Evolutionary conservation across 345 rosid species (phyloP).

Genomic region (Raphanus sativus): DNA sequence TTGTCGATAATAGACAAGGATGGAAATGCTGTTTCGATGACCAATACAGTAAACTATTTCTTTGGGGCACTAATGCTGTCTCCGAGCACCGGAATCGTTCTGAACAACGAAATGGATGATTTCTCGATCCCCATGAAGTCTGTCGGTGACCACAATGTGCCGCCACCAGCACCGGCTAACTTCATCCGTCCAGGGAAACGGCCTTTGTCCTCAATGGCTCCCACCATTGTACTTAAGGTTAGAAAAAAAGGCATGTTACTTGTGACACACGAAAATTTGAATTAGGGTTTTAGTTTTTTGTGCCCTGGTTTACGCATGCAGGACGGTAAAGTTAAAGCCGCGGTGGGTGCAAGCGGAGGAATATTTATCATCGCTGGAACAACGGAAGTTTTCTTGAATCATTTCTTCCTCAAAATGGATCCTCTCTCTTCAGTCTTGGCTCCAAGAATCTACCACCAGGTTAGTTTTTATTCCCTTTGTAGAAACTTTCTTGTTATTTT

Average conservation of each 20-base stretch:
- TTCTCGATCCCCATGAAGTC: constrained; percentile 48
- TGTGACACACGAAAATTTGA: background rate
- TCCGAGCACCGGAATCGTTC: constrained; percentile 55
- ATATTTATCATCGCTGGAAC: constrained; percentile 54
- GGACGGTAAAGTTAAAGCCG: constrained; percentile 55
- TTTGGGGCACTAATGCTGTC: constrained; percentile 59
- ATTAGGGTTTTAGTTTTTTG: background rate
- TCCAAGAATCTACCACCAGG: constrained; percentile 70
- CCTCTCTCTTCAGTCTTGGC: constrained; percentile 58
- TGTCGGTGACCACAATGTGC: background rate
- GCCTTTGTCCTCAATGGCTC: constrained; percentile 68
- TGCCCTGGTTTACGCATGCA: background rate
- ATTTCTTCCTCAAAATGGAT: constrained; percentile 56
- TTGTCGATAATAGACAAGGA: constrained; percentile 54
- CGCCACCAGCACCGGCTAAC: constrained; percentile 58
- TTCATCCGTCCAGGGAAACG: constrained; percentile 59
- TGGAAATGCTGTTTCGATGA: constrained; percentile 61
- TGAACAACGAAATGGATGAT: constrained; percentile 74
- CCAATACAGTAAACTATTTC: constrained; percentile 55
- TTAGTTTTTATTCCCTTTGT: constrained; percentile 14
- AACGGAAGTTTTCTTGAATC: constrained; percentile 54
- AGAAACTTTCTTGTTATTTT: constrained; percentile 11
- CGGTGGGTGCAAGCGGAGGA: constrained; percentile 69
- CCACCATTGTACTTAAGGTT: constrained; percentile 61
- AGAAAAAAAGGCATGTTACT: background rate